Evolutionary conservation across 148 eudicot species (phyloP).

Genomic region (Mesembryanthemum crystallinum): DNA sequence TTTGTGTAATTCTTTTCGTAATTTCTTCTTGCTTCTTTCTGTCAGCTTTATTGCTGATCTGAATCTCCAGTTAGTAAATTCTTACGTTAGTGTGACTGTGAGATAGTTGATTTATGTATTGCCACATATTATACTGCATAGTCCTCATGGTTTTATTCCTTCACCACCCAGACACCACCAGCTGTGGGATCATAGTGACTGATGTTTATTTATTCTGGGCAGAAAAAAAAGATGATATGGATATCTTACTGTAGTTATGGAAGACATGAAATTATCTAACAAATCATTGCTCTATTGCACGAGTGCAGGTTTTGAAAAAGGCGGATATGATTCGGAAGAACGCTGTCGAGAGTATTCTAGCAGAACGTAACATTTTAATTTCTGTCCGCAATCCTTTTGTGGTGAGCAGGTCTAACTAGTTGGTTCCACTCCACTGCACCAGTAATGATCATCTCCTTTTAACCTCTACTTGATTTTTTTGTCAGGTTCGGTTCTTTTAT

Average conservation of each 20-base stretch:
- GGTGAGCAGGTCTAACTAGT: slow-evolving; percentile 48
- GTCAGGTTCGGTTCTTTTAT: slow-evolving; percentile 97
- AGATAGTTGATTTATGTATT: background rate
- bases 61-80: background rate
- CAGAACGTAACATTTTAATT: slow-evolving; percentile 93
- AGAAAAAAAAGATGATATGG: background rate
- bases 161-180: background rate
- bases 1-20: background rate
- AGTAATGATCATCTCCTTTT: slow-evolving; percentile 20
- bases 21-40: background rate
- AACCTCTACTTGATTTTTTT: slow-evolving; percentile 22
- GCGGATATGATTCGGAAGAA: slow-evolving; percentile 99
- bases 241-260: background rate
- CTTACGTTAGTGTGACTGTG: background rate
- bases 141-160: background rate
- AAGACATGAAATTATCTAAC: background rate
- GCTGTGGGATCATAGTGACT: background rate
- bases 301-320: slow-evolving; percentile 74
- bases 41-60: background rate
- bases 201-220: background rate
- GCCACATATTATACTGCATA: background rate
- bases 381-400: slow-evolving; percentile 99
- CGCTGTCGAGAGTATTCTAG: slow-evolving; percentile 99
- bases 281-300: background rate
- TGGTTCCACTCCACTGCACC: slow-evolving; percentile 11